Evolutionary conservation across 495 filamentous ascomycete genomes (phyloP), one percentile per base, ranked within the genome.

Genomic region (Platismatia glauca): DNA sequence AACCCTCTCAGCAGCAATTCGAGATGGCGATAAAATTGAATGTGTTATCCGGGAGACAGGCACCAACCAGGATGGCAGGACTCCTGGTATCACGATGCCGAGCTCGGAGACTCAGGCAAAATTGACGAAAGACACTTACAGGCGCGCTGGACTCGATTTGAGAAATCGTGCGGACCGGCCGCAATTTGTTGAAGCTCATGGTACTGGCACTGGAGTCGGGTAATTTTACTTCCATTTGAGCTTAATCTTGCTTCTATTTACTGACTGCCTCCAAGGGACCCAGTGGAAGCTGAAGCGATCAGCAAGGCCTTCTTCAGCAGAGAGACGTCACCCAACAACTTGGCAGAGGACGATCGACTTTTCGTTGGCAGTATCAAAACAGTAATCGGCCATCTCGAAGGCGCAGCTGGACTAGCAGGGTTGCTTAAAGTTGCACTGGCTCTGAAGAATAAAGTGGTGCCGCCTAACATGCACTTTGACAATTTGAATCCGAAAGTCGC

Each of bases 391-490:
- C 82, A 85, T 61, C 80, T 77, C 0, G 82, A 85, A 58, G 71
- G 69, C 20, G 48, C 60, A 1, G 75, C 73, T 0, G 72, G 70
- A 5, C 57, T 78, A 0, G 73, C 73, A 18, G 66, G 68, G 11
- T 20, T 76, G 1, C 39, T 75, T 6, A 71, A 71, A 46, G 63
- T 59, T 0, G 73, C 78, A 0, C 64, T 80, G 22, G 75, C 81
- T 7, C 70, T 90, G 43, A 74, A 81, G 62, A 68, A 86, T 59
- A 68, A 66, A 2, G 58, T 69, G 0, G 75, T 89, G 11, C 82
- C 84, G 0, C 82, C 84, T 0, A 89, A 88, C 44, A 61, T 85
- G 3, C 76, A 78, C n/a, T 75, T 87, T 27, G 64, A 80, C 0
- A 71, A 72, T 1, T 71, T 86, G 3, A 86, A 82, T 43, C 78